Base-by-base conservation (phyloP, 2,329 filamentous ascomycete genomes). In the Pyricularia pennisetigena region DNA sequence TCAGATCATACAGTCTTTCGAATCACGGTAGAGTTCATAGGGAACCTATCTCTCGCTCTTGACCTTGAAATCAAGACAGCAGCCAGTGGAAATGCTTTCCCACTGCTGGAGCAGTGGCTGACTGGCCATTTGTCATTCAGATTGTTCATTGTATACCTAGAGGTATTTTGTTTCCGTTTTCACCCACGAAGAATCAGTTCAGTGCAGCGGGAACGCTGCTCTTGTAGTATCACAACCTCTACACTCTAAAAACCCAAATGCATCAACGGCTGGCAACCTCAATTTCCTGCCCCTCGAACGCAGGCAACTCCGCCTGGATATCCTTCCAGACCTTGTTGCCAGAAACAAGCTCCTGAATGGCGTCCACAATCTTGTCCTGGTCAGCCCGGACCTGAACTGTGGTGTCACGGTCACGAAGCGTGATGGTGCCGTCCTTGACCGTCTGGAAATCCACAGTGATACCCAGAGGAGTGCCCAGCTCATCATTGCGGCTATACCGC, bases 401-500 rank as follows among this genome's bases (percentile, higher is more conserved):
- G 61, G 90, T 90, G 81, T 98, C 95, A 71, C 93, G 89, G 78
- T 98, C 94, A 76, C 94, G 85, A 72, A 98, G 86, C 0, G 94
- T 98, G 76, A 96, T 87, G 8, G 90, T 91, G 76, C 87, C 87
- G 78, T 97, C 93, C 79, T 97, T 88, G 72, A 97, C 82, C 65
- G 92, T 96, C 83, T 98, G 92, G 86, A 97, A 98, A 79, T 98
- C 94, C 70, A 98, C 87, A 0, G 94, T 98, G 78, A 98, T 89
- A 76, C 93, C 94, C 72, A 97, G 89, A 8, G 94, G 93, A 63
- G 95, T 98, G 75, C 94, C 95, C 69, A 97, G 86, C 82, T 98
- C 94, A 79, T 98, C 94, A 78, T 97, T 97, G 74, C 95, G 89
- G 76, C 91, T 89, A 80, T 97, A 98, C 68, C 94, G 90, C 85